These are phyloP conservation scores for Kondoa malvinella DNA, from an alignment of 768 basidiomycete genomes.

Conservation along the genomic window DNA sequence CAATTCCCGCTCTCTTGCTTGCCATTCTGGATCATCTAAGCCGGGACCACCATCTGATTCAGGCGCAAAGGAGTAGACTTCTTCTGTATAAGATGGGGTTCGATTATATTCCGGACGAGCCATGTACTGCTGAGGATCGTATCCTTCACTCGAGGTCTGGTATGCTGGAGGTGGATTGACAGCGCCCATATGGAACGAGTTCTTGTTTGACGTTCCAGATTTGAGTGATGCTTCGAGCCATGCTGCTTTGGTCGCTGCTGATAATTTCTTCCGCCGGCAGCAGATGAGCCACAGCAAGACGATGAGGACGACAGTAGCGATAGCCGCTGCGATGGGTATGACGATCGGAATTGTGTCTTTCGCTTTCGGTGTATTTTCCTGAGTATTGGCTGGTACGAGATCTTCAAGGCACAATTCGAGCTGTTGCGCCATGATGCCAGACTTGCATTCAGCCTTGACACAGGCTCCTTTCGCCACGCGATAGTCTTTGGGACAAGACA, in stretches of 20 bases:
- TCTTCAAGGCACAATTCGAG: constrained; percentile 3
- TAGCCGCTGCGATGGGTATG: constrained; percentile 13
- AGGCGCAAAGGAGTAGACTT: not conserved
- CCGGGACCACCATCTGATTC: not conserved
- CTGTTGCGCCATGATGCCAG: not conserved
- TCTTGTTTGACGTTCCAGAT: not conserved
- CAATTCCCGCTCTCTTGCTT: not conserved
- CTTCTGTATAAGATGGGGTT: not conserved
- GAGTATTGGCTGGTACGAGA: not conserved
- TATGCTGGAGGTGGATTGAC: not conserved
- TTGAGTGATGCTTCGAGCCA: not conserved
- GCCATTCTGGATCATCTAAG: not conserved
- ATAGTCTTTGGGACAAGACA: constrained; percentile 1
- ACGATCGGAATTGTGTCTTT: not conserved
- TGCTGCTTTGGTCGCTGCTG: not conserved
- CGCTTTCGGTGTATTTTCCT: not conserved
- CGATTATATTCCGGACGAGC: not conserved
- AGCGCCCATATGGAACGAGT: not conserved
- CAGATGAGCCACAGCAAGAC: not conserved
- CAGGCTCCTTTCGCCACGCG: not conserved
- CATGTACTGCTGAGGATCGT: not conserved
- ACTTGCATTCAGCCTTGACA: not conserved
- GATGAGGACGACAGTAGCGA: constrained; percentile 3
- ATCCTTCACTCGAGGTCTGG: not conserved
- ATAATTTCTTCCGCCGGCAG: not conserved